Evolutionary conservation across 73 alveolate species (phyloP), one percentile per base, ranked within the genome.

Genomic region (Uronychia binucleata): DNA sequence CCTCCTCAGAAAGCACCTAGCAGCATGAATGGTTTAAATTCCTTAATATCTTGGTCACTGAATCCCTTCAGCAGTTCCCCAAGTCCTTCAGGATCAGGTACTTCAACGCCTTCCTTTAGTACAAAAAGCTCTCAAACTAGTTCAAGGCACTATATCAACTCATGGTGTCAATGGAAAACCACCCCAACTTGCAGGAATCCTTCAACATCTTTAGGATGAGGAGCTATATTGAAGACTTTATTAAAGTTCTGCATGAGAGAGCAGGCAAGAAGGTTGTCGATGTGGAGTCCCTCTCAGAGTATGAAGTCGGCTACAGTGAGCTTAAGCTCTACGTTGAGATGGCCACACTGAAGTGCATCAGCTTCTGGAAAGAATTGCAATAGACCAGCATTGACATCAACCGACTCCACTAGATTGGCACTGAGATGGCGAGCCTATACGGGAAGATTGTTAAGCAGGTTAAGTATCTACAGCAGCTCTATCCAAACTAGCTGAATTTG

Each of bases 111-210:
- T 28, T 26, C 26, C 32, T 67, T 25, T 5, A 26, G 30, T 28
- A 26, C 29, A 26, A 25, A 26, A 28, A 67, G 30, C 5, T 67
- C 14, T 1, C 14, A 26, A 67, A 67, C 30, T 14, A 67, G 32
- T 67, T 67, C 30, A 67, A 67, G 32, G 78, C 78, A 67, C 32
- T 67, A 26, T 67, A 26, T 26, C 31, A 67, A 67, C 34, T 67
- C 5, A 67, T 67, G 78, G 5, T 67, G 26, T 14, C 78, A 26
- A 30, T 13, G 30, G 32, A 67, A 13, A 25, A 67, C 29, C 14
- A 67, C 32, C 78, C 78, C 1, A 13, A 8, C 1, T 67, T 67
- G 8, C 32, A 67, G 14, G 32, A 67, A 28, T 25, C 14, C 32
- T 67, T 13, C 32, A 1, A 67, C 32, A 26, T 67, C 5, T 67